A percentile compares a stretch with the other conserved stretches of the same genome.
phyloP scores from a whole-genome alignment of 2,329 filamentous ascomycete species.

The Eurotiales sp. region DNA sequence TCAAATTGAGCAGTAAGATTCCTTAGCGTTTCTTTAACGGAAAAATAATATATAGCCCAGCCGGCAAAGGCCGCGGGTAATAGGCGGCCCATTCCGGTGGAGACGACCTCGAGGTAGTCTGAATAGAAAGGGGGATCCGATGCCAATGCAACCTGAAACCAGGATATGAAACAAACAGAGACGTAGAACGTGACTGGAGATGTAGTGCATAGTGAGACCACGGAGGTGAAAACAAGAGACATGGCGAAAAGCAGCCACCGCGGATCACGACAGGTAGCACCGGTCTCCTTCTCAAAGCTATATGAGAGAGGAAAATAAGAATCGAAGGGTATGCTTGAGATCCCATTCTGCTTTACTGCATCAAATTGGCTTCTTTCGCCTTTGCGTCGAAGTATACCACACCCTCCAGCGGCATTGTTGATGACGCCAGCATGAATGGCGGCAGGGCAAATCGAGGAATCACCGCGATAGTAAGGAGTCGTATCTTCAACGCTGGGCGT shows the following conservation, averaged over 20 bases:
- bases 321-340: slow-evolving; percentile 51
- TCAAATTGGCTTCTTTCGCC: slow-evolving; percentile 50
- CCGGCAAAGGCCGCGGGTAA: slow-evolving; percentile 58
- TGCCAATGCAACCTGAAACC: slow-evolving; percentile 58
- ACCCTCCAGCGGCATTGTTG: slow-evolving; percentile 52
- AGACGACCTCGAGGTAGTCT: slow-evolving; percentile 54
- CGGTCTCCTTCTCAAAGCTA: slow-evolving; percentile 46
- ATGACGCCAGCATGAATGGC: slow-evolving; percentile 59
- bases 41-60: slow-evolving; percentile 55
- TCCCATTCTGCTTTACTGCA: slow-evolving; percentile 45
- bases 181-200: slow-evolving; percentile 55
- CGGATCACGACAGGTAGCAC: slow-evolving; percentile 49
- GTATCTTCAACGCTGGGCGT: slow-evolving; percentile 36
- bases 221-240: slow-evolving; percentile 51
- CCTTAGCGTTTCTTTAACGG: slow-evolving; percentile 46
- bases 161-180: slow-evolving; percentile 53
- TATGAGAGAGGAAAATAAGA: slow-evolving; percentile 59
- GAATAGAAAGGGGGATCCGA: slow-evolving; percentile 56
- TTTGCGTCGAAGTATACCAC: slow-evolving; percentile 51
- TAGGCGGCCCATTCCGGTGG: slow-evolving; percentile 54
- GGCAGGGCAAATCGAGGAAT: slow-evolving; percentile 59
- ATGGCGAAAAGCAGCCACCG: slow-evolving; percentile 57
- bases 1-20: slow-evolving; percentile 56
- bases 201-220: slow-evolving; percentile 56
- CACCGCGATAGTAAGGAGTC: slow-evolving; percentile 53